Percentiles rank a stretch among this genome's conserved stretches.
Evolutionary conservation across 176 grass and related monocot genomes (phyloP).

Genomic region (Cymbopogon citratus): DNA sequence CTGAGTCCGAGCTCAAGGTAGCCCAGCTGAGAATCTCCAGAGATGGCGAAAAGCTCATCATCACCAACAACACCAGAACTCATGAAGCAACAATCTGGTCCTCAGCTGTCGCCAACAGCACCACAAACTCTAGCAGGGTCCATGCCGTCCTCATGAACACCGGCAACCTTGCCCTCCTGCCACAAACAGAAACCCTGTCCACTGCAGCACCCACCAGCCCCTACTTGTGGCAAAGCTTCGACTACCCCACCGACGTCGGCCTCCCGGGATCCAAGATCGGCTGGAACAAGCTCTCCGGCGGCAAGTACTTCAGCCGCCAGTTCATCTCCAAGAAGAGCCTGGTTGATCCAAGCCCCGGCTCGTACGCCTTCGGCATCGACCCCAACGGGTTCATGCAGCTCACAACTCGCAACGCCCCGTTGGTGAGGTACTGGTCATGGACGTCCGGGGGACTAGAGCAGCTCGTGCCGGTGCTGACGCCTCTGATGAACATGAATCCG

Average conservation of each 20-base stretch:
- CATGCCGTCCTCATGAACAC: background rate
- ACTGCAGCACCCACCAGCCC: background rate
- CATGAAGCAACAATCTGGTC: background rate
- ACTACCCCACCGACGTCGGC: background rate
- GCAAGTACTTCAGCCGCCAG: no score
- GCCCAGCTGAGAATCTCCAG: background rate
- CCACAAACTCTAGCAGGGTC: background rate
- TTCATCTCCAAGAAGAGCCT: background rate
- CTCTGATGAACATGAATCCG: background rate
- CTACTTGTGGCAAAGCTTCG: background rate
- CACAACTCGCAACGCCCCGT: background rate
- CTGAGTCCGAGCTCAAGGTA: background rate
- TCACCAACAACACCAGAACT: background rate
- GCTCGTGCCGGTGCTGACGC: background rate
- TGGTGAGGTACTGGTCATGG: background rate
- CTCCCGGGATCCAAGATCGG: background rate
- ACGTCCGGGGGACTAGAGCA: background rate
- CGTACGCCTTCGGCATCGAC: background rate
- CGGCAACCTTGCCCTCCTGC: background rate
- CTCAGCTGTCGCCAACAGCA: background rate
- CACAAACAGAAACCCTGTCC: background rate
- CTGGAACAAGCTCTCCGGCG: background rate
- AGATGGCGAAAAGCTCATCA: background rate
- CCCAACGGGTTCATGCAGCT: background rate
- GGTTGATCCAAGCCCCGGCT: background rate